Evolutionary conservation across 495 filamentous ascomycete species (phyloP), one percentile per base, ranked within the genome.

Genomic region (Poronia punctata): DNA sequence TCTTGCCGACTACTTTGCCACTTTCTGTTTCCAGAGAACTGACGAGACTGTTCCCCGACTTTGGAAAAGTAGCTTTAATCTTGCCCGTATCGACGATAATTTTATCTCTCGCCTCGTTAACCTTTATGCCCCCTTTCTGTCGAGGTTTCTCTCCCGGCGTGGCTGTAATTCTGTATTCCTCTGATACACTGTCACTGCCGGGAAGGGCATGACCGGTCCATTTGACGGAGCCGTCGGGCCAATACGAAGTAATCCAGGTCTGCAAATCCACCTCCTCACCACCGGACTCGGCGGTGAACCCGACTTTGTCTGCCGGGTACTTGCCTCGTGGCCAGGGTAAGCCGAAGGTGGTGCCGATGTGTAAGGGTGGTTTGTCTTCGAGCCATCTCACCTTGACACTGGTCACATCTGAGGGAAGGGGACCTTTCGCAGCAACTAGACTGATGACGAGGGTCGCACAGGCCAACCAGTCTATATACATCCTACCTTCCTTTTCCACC

Each of bases 161-260:
- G 7, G 35, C 54, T 0, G 41, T 51, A 20, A 63, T 23, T 8
- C 34, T 59, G 32, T 59, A 63, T 4, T 22, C 38, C 18, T 50
- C 44, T 12, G 47, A 43, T 9, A 50, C 27, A 1, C 43, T 49
- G 3, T 49, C 46, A 6, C 49, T 50, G 19, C 46, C 50, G 7
- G 55, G 47, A 20, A 71, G 38, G 10, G 68, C 65, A 40, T 70
- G 66, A 0, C 59, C 65, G 2, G 64, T 66, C 68, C 68, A 71
- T 54, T 71, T 71, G 28, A 68, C 57, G 5, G 65, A 64, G 19
- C 59, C 64, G 45, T 71, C 68, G 7, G 58, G 54, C 68, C 68
- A 71, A 37, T 63, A 63, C 1, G 59, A 65, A 1, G 56, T 68
- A 6, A 61, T 49, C 66, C 67, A 68, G 2, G 65, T 66, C 38